A percentile compares a stretch with the other conserved stretches of the same genome.
Evolutionary conservation across 2,329 filamentous ascomycete species (phyloP).

Genomic region (Colletotrichum sp.): DNA sequence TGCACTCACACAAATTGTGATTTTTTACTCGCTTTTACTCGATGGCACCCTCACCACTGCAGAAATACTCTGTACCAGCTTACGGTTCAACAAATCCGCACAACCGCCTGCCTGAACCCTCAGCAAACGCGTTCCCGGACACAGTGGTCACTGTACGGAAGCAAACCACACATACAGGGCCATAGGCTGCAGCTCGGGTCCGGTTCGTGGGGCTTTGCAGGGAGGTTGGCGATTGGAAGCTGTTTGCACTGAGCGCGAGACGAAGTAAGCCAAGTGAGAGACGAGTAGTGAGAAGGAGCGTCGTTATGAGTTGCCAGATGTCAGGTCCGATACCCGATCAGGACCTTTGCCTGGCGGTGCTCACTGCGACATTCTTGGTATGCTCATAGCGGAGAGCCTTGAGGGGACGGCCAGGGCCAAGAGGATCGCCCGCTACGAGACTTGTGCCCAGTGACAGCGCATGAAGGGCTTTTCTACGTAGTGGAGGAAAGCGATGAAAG

Average conservation of each 20-base stretch:
- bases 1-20: constrained; percentile 18
- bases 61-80: neutral
- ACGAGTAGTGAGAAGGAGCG: neutral
- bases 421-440: constrained; percentile 8
- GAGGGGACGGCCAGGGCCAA: neutral
- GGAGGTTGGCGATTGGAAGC: neutral
- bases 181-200: neutral
- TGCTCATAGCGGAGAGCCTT: neutral
- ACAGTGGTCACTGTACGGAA: neutral
- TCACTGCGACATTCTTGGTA: constrained; percentile 3
- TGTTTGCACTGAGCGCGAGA: neutral
- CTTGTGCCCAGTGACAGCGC: constrained; percentile 12
- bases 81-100: neutral
- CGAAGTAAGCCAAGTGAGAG: neutral
- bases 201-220: neutral
- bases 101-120: neutral
- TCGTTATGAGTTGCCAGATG: neutral
- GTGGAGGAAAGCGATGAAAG: neutral
- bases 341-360: neutral
- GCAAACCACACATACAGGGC: neutral
- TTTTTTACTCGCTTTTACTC: neutral
- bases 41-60: neutral
- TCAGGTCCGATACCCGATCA: neutral
- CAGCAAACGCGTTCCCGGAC: neutral
- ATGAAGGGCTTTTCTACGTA: neutral